These are phyloP conservation scores for Ophiostoma tasmaniense DNA, from an alignment of 2,329 filamentous ascomycete genomes.

Conservation along the genomic window DNA sequence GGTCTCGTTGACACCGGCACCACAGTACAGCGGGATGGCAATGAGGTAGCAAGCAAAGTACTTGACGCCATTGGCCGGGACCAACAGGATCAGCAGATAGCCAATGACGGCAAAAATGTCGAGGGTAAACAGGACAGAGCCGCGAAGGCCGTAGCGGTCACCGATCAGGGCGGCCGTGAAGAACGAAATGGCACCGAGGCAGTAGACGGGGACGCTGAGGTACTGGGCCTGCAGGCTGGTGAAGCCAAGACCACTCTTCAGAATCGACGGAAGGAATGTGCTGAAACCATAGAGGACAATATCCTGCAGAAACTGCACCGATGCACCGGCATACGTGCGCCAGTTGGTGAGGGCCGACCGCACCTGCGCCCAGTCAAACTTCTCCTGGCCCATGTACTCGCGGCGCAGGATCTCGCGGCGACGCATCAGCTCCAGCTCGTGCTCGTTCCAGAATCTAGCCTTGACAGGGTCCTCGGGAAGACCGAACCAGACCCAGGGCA, in stretches of 20 bases:
- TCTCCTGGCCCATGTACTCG: background rate
- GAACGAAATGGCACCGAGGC: background rate
- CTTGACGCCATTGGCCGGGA: background rate
- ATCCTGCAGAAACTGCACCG: background rate
- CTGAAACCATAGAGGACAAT: background rate
- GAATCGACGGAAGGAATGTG: background rate
- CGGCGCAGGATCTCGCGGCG: background rate
- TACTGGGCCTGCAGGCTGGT: background rate
- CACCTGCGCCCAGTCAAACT: background rate
- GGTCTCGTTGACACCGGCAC: background rate
- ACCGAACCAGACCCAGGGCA: background rate
- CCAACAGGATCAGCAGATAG: background rate
- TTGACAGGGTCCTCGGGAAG: background rate
- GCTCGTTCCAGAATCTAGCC: background rate
- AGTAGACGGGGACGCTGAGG: background rate
- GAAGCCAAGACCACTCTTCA: background rate
- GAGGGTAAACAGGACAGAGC: background rate
- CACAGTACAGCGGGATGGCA: background rate
- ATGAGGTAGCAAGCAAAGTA: background rate
- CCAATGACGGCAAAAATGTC: background rate
- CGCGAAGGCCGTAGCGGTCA: background rate
- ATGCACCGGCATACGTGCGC: background rate
- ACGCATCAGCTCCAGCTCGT: background rate
- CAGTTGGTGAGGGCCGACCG: background rate
- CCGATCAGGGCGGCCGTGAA: background rate